These are phyloP conservation scores for Eucalyptus curtisii DNA, from an alignment of 345 rosid genomes.

Conservation along the genomic window DNA sequence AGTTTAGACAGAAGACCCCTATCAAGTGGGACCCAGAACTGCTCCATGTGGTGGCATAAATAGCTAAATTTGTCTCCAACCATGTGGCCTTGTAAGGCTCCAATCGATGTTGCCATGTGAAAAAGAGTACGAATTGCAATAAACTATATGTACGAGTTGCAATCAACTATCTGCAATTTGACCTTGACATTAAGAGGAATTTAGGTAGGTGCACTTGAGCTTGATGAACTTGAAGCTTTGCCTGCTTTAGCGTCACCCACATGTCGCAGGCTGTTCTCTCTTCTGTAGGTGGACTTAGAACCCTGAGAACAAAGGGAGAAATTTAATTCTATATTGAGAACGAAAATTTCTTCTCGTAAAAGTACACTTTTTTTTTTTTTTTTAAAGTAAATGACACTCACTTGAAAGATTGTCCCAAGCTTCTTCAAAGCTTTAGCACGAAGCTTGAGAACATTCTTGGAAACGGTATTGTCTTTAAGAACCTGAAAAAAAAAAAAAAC, in stretches of 20 bases:
- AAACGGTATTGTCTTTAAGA: conserved; percentile 56
- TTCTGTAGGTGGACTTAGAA: conserved; percentile 51
- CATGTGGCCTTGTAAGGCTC: too few species aligned
- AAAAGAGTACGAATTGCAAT: too few species aligned
- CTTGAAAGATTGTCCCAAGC: conserved; percentile 87
- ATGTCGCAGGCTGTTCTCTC: conserved; percentile 39
- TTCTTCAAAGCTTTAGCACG: conserved; percentile 71
- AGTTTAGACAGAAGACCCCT: too few species aligned
- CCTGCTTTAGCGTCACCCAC: conserved; percentile 5
- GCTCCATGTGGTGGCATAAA: too few species aligned
- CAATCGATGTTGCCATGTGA: too few species aligned
- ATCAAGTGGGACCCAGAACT: too few species aligned
- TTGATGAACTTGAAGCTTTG: too few species aligned
- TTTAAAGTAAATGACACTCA: not conserved
- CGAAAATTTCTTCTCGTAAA: not conserved
- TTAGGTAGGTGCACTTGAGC: too few species aligned
- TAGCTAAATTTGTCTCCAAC: too few species aligned
- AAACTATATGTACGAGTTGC: too few species aligned
- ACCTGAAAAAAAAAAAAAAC: conserved; percentile 27
- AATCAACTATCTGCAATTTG: too few species aligned
- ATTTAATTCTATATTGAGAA: not conserved
- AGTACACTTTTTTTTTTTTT: not conserved
- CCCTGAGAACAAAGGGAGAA: conserved; percentile 37
- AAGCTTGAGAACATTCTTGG: conserved; percentile 41
- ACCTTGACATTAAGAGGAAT: too few species aligned